Evolutionary conservation across 2,329 filamentous ascomycete genomes (phyloP).

Genomic region (Fusarium hainanense): DNA sequence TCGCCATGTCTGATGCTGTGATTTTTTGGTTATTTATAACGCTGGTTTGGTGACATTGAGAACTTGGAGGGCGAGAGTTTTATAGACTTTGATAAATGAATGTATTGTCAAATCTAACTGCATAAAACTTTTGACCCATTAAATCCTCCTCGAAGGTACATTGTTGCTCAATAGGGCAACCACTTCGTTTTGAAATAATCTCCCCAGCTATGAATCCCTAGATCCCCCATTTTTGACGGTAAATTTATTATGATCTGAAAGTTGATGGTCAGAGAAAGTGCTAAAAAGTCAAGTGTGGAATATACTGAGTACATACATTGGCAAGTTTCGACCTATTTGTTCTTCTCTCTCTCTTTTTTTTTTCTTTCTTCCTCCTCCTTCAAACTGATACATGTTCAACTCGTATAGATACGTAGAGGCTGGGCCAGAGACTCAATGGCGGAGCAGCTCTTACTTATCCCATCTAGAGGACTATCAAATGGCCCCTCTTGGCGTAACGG

Average conservation of each 20-base stretch:
- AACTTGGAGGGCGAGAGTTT: not conserved
- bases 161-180: not conserved
- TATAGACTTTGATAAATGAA: not conserved
- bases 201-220: not conserved
- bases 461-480: not conserved
- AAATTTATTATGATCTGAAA: not conserved
- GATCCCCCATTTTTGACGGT: too few species aligned
- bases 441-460: not conserved
- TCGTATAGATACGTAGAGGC: not conserved
- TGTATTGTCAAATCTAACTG: not conserved
- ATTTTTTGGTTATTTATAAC: not conserved
- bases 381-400: not conserved
- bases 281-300: too few species aligned
- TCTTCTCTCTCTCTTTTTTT: too few species aligned
- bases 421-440: not conserved
- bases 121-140: not conserved
- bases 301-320: not conserved
- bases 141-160: not conserved
- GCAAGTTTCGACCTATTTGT: not conserved
- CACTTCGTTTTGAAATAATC: conserved; percentile 6
- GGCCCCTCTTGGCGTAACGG: not conserved
- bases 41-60: too few species aligned
- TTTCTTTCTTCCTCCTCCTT: not conserved
- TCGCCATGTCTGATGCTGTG: too few species aligned
- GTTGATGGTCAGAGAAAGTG: not conserved